Conservation (phyloP, 78 protist genomes). For the slime mould (Dictyostelium discoideum) region DNA sequence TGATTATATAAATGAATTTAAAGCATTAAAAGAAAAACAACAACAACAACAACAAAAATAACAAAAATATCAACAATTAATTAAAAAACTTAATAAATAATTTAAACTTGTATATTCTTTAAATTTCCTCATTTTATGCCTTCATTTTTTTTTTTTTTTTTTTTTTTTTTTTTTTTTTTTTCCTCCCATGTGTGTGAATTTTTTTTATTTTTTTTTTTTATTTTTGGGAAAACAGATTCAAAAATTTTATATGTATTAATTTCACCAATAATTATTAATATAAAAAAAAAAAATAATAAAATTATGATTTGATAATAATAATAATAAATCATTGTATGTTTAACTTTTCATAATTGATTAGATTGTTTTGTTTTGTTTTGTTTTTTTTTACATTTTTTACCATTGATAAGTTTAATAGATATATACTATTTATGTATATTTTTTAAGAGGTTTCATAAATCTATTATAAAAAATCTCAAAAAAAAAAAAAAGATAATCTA, state of each 20-base stretch:
- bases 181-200: not conserved
- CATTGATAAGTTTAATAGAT: not conserved
- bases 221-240: not conserved
- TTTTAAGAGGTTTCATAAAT: not conserved
- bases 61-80: not conserved
- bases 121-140: not conserved
- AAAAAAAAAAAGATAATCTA: not conserved
- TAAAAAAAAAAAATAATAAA: no score
- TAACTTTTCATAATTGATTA: not conserved
- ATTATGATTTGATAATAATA: not conserved
- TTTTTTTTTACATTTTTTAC: not conserved
- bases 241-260: not conserved
- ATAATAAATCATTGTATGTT: not conserved
- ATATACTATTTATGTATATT: not conserved
- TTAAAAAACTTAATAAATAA: not conserved
- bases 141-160: not conserved
- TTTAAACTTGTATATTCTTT: not conserved
- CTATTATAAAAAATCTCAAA: not conserved
- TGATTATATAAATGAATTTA: constrained; percentile 35
- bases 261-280: not conserved
- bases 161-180: not conserved
- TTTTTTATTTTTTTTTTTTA: not conserved
- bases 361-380: not conserved
- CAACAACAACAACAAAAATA: not conserved
- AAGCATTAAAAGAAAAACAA: not conserved